Conservation (phyloP, 148 eudicot genomes). For the Fagopyrum esculentum region DNA sequence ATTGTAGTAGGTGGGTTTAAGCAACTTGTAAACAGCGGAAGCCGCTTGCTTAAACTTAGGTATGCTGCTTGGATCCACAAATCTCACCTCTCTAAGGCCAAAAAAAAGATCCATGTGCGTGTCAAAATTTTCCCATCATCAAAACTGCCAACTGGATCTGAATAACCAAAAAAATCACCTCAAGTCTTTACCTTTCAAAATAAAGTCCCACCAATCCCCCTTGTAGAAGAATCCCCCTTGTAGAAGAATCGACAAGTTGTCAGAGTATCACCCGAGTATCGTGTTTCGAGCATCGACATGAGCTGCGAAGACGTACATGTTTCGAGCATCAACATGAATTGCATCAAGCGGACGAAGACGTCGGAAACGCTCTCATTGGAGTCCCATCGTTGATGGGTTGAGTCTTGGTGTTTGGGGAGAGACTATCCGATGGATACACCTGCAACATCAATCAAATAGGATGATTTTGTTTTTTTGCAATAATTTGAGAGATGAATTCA, state of each 20-base stretch:
- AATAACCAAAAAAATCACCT: neutral
- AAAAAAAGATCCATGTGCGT: constrained; percentile 84
- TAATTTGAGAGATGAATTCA: neutral
- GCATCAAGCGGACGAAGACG: constrained; percentile 94
- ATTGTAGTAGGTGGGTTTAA: constrained; percentile 89
- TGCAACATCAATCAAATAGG: constrained; percentile 12
- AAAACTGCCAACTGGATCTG: neutral
- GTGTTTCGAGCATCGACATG: too few species aligned
- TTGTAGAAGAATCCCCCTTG: too few species aligned
- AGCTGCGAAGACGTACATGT: too few species aligned
- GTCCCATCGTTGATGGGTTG: constrained; percentile 90
- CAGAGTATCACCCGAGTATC: constrained; percentile 89
- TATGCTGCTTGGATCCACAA: constrained; percentile 65
- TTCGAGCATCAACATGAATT: constrained; percentile 94
- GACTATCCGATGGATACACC: constrained; percentile 78
- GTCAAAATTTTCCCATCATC: constrained; percentile 18
- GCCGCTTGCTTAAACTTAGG: constrained; percentile 77
- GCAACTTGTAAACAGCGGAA: constrained; percentile 73
- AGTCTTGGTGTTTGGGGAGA: constrained; percentile 73
- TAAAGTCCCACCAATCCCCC: constrained; percentile 90
- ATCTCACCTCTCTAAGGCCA: constrained; percentile 79
- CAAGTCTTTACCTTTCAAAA: constrained; percentile 52
- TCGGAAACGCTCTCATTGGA: constrained; percentile 89
- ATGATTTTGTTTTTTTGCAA: too few species aligned
- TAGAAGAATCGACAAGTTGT: constrained; percentile 73